Evolutionary conservation across 2,329 filamentous ascomycete species (phyloP).

Genomic region (Tympanopsis confertula): DNA sequence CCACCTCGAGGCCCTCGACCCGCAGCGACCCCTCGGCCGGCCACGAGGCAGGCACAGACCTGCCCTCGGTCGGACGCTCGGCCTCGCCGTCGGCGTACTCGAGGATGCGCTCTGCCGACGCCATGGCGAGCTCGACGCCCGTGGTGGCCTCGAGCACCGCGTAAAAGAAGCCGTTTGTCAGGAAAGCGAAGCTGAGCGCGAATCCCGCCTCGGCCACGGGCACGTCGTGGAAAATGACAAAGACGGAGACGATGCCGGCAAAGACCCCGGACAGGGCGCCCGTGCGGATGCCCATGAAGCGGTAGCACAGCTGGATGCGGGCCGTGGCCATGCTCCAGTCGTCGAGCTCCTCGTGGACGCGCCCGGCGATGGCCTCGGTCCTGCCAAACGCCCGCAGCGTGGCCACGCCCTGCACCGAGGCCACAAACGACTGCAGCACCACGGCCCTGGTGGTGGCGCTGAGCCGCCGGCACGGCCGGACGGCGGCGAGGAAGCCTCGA

Average conservation of each 20-base stretch:
- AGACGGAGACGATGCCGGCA: slow-evolving; percentile 47
- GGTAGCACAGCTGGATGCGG: slow-evolving; percentile 62
- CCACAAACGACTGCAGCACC: slow-evolving; percentile 70
- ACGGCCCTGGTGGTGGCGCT: slow-evolving; percentile 70
- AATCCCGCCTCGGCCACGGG: slow-evolving; percentile 65
- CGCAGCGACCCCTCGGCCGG: slow-evolving; percentile 63
- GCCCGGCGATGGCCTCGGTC: slow-evolving; percentile 49
- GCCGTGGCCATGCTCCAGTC: slow-evolving; percentile 53
- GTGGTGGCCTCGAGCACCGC: slow-evolving; percentile 59
- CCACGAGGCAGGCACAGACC: slow-evolving; percentile 57
- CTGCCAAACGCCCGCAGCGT: slow-evolving; percentile 71
- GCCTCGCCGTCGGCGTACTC: slow-evolving; percentile 63
- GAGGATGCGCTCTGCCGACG: slow-evolving; percentile 63
- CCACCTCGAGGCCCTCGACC: slow-evolving; percentile 60
- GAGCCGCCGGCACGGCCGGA: slow-evolving; percentile 64
- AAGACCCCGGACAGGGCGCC: slow-evolving; percentile 58
- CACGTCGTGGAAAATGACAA: slow-evolving; percentile 51
- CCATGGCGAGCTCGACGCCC: slow-evolving; percentile 67
- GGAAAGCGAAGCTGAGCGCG: slow-evolving; percentile 60
- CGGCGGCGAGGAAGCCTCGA: slow-evolving; percentile 53
- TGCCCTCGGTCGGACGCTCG: slow-evolving; percentile 49
- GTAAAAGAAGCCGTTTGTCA: slow-evolving; percentile 53
- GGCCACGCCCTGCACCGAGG: slow-evolving; percentile 58
- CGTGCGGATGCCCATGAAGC: slow-evolving; percentile 69
- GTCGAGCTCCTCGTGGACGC: slow-evolving; percentile 62